Evolutionary conservation across 2,329 filamentous ascomycete species (phyloP).

Genomic region (Colletotrichum sp.): DNA sequence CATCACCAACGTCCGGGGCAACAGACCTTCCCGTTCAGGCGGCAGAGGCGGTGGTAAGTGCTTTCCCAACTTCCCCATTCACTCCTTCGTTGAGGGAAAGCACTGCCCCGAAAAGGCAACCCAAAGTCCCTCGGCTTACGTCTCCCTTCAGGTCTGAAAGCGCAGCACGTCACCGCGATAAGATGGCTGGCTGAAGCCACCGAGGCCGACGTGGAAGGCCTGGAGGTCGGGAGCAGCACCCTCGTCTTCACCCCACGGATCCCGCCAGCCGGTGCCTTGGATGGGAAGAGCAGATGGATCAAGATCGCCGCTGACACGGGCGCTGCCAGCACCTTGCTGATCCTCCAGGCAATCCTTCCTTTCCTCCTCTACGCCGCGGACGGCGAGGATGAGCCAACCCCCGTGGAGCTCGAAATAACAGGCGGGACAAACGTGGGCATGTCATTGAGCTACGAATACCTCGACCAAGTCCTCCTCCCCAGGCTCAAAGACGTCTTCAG

Average conservation of each 20-base stretch:
- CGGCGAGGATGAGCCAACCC: slow-evolving; percentile 32
- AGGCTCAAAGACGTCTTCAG: slow-evolving; percentile 56
- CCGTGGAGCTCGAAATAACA: slow-evolving; percentile 53
- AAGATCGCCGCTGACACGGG: slow-evolving; percentile 53
- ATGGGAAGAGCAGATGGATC: slow-evolving; percentile 42
- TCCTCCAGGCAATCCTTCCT: slow-evolving; percentile 66
- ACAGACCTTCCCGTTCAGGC: slow-evolving; percentile 40
- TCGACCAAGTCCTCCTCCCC: slow-evolving; percentile 66
- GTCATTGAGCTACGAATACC: slow-evolving; percentile 65
- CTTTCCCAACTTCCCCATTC: background rate
- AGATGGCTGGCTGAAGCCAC: slow-evolving; percentile 58
- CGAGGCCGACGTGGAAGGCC: slow-evolving; percentile 53
- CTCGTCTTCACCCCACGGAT: slow-evolving; percentile 51
- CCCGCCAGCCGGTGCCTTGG: slow-evolving; percentile 41
- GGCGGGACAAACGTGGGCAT: slow-evolving; percentile 66
- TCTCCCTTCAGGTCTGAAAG: slow-evolving; percentile 55
- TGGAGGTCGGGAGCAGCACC: slow-evolving; percentile 54
- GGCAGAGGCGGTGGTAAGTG: slow-evolving; percentile 29
- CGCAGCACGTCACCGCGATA: slow-evolving; percentile 64
- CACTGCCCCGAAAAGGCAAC: background rate
- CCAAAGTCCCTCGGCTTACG: background rate
- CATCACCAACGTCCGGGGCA: slow-evolving; percentile 61
- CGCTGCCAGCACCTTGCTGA: slow-evolving; percentile 60
- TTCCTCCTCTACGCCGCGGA: slow-evolving; percentile 62
- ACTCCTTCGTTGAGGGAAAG: background rate